Base-by-base conservation (phyloP, 2,329 filamentous ascomycete species). In the Xylogone sp. region DNA sequence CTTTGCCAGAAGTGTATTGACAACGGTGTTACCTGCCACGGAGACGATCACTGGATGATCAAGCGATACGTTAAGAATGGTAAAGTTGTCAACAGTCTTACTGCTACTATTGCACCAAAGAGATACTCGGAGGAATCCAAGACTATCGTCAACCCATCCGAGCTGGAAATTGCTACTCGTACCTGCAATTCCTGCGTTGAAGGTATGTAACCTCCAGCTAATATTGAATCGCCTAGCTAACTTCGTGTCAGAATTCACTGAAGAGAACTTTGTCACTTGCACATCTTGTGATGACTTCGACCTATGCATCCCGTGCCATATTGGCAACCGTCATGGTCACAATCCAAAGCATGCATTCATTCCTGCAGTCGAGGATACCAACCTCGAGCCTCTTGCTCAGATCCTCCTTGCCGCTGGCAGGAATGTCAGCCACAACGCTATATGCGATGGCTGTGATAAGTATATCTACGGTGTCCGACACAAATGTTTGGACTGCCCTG, bases 401-500 rank as follows among this genome's bases (percentile, higher is more conserved):
- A 76, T 77, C 56, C 86, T 89, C 59, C 86, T 96, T 66, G 77
- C 77, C 31, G 82, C 93, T 31, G 93, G 94, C 59, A 88, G 93
- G 55, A 89, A 90, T 68, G 79, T 85, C 62, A 77, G 81, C 54
- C 94, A 99, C 73, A 84, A 88, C 53, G 94, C 95, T 55, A 85
- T 97, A 58, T 99, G 94, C 66, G 94, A 99, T 74, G 90, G 90
- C 42, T 99, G 95, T 69, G 89, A 97, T 62, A 87, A 85, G 78
- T 84, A 83, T 68, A 94, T 99, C 63, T 78, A 80, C 61, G 95
- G 94, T 61, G 79, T 96, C 52, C 93, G 94, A 61, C 87, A 97
- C 81, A 99, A 99, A 79, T 99, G 94, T 69, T 78, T 97, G 58
- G 86, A 90, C 68, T 99, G 94, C 75, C 94, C 95, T 43, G 94